Evolutionary conservation across 306 rosid genomes (phyloP), one percentile per base, ranked within the genome.

Genomic region (Phaseolus lunatus): DNA sequence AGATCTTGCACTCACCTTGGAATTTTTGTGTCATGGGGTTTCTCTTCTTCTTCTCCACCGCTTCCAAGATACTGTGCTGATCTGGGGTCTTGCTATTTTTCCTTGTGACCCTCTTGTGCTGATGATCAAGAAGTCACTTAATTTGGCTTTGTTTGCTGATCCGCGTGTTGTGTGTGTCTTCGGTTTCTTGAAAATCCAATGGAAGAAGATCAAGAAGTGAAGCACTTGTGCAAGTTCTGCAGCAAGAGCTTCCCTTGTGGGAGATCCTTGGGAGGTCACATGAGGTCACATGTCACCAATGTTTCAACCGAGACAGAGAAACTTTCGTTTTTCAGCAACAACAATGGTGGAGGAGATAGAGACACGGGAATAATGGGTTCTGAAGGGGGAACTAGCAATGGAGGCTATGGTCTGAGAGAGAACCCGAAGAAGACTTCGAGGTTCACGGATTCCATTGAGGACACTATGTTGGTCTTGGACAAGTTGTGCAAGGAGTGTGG

Each of bases 201-300:
- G 94, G 93, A 89, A 62, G 89, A 84, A 84, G 80, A 78, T 58
- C 84, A 72, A 85, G 85, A 76, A 72, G 54, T 85, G 37, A 87
- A 85, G 78, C 89, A 94, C 54, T 78, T 63, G 16, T 94, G 98
- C 89, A 94, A 94, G 84, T 86, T 88, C 86, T 94, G 98, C 84
- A 78, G 72, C 86, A 94, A 88, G 88, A 85, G 87, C 47, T 94
- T 94, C 73, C 90, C 91, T 48, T 89, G 96, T 75, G 97, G 94
- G 0, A 90, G 97, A 92, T 92, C 98, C 18, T 86, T 94, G 72
- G 98, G 98, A 15, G 97, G 97, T 16, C 98, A 94, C 84, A 90
- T 94, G 95, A 94, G 94, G 92, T 94, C 96, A 74, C 97, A 94
- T 73, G 72, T 87, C 47, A 89, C 66, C 78, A 86, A 70, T 77